These are phyloP conservation scores for Suillus lakei DNA, from an alignment of 768 basidiomycete genomes.

Conservation along the genomic window DNA sequence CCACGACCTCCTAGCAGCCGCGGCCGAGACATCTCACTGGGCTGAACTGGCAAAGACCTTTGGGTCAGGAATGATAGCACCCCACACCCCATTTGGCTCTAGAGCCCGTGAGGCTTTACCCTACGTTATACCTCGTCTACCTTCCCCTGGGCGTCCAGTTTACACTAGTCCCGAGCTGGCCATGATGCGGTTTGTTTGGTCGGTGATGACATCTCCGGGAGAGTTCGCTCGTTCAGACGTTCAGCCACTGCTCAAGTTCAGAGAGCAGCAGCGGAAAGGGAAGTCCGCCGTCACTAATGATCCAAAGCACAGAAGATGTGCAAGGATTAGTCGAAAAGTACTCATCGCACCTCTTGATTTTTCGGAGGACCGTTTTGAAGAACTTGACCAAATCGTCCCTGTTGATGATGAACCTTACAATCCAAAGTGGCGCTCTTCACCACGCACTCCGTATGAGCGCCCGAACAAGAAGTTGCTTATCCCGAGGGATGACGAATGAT, in stretches of 20 bases:
- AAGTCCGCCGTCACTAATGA: neutral
- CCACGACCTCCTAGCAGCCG: conserved; percentile 29
- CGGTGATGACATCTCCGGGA: conserved; percentile 19
- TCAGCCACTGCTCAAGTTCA: conserved; percentile 2
- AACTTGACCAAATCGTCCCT: neutral
- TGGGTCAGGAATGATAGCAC: conserved; percentile 7
- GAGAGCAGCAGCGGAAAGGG: neutral
- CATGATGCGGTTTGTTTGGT: conserved; percentile 27
- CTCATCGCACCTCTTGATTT: conserved; percentile 22
- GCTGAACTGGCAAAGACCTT: conserved; percentile 24
- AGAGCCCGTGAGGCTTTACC: conserved; percentile 15
- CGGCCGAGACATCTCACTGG: conserved; percentile 25
- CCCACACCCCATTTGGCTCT: neutral
- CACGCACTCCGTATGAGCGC: neutral
- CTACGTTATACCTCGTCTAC: conserved; percentile 31
- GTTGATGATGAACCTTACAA: neutral
- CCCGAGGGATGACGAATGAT: conserved; percentile 3
- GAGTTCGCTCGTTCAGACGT: neutral
- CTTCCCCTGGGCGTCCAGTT: conserved; percentile 27
- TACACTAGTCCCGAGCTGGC: conserved; percentile 21
- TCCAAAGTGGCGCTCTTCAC: neutral
- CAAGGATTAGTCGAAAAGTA: conserved; percentile 17
- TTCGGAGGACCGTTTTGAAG: conserved; percentile 1
- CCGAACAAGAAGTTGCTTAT: neutral
- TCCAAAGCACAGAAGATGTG: neutral